Evolutionary conservation across 257 asterid genomes (phyloP).

Genomic region (Solanum dulcamara): DNA sequence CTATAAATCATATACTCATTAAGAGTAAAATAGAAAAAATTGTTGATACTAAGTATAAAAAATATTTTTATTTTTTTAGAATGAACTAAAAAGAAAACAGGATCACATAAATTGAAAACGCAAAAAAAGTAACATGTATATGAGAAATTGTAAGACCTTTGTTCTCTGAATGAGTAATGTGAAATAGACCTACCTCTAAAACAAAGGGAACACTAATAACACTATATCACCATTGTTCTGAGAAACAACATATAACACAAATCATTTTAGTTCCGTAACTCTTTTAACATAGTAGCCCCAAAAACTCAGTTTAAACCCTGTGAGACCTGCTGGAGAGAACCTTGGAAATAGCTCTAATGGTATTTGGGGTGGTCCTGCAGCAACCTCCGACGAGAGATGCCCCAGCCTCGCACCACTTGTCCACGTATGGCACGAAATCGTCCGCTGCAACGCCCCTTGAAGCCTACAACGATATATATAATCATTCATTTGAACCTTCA

Average conservation of each 20-base stretch:
- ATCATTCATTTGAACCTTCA: not conserved
- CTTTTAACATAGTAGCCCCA: not conserved
- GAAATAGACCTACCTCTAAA: too few relatives aligned
- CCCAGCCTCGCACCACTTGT: slow-evolving; percentile 74
- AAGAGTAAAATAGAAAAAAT: too few relatives aligned
- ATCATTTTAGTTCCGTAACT: not conserved
- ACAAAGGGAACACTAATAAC: not conserved
- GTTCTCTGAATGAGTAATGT: too few relatives aligned
- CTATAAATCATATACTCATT: too few relatives aligned
- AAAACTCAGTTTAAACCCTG: not conserved
- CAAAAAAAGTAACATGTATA: too few relatives aligned
- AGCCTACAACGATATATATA: not conserved
- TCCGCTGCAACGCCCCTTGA: slow-evolving; percentile 38
- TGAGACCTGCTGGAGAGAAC: slow-evolving; percentile 18
- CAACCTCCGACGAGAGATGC: slow-evolving; percentile 83
- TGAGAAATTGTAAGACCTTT: too few relatives aligned
- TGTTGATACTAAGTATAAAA: too few relatives aligned
- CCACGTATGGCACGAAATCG: slow-evolving; percentile 61
- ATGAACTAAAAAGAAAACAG: too few relatives aligned
- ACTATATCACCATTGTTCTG: not conserved
- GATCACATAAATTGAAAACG: too few relatives aligned
- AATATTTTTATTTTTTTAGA: too few relatives aligned
- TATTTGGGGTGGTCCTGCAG: slow-evolving; percentile 74
- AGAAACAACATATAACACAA: not conserved
- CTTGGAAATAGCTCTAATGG: slow-evolving; percentile 56